Conservation (phyloP, 805 yeast genomes). For the Schwanniomyces vanrijiae region DNA sequence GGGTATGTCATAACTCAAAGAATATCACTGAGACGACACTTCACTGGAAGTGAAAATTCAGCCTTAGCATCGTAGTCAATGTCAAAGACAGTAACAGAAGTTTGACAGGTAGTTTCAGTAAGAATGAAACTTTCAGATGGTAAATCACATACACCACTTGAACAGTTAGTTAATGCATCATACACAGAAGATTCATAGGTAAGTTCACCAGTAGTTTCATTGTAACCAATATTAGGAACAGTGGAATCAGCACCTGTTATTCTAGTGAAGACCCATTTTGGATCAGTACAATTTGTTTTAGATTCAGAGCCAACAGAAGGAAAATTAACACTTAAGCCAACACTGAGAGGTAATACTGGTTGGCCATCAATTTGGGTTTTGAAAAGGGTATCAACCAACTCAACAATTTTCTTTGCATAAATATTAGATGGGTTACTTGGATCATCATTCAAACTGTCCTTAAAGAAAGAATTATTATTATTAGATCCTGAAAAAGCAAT, state of each 20-base stretch:
- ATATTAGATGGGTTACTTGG: slow-evolving; percentile 43
- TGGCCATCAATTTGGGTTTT: slow-evolving; percentile 34
- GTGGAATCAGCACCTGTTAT: slow-evolving; percentile 13
- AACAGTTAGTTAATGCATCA: slow-evolving; percentile 25
- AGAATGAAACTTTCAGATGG: slow-evolving; percentile 42
- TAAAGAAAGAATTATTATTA: slow-evolving; percentile 48
- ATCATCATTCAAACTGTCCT: slow-evolving; percentile 45
- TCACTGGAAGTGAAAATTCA: slow-evolving; percentile 9
- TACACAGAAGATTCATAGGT: slow-evolving; percentile 10
- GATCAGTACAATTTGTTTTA: slow-evolving; percentile 41
- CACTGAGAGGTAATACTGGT: slow-evolving; percentile 41
- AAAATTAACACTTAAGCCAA: slow-evolving; percentile 50
- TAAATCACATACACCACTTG: slow-evolving; percentile 43
- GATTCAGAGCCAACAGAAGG: slow-evolving; percentile 42
- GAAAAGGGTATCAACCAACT: slow-evolving; percentile 40
- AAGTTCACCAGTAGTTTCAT: slow-evolving; percentile 38
- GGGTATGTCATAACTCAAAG: neutral
- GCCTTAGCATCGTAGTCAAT: slow-evolving; percentile 45
- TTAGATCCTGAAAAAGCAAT: slow-evolving; percentile 55
- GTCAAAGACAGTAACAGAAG: slow-evolving; percentile 48
- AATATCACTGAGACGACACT: neutral
- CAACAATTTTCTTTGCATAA: slow-evolving; percentile 40
- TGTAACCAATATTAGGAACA: slow-evolving; percentile 27
- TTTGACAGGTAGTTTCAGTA: slow-evolving; percentile 34
- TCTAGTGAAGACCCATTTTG: slow-evolving; percentile 46